phyloP scores from a whole-genome alignment of 2,329 filamentous ascomycete genomes.

The Exophiala lecanii-corni region DNA sequence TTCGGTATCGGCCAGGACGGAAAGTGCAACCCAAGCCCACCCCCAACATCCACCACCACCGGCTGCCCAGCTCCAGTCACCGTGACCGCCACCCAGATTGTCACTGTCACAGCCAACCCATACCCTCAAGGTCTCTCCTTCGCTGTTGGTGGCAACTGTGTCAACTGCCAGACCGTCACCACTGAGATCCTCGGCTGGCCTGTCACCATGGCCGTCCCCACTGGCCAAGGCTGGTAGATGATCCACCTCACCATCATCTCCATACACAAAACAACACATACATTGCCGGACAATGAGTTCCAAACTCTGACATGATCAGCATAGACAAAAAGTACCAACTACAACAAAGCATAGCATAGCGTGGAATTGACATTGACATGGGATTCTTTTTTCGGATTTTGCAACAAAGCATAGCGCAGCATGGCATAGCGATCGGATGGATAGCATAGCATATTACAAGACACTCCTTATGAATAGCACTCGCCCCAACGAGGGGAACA shows the following conservation, averaged over 20 bases:
- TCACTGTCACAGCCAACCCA: slow-evolving; percentile 5
- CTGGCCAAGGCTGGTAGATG: slow-evolving; percentile 5
- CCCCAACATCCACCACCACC: slow-evolving; percentile 1
- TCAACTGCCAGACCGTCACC: slow-evolving; percentile 26
- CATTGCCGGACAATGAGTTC: background rate
- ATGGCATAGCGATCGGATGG: background rate
- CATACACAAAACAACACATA: too few species aligned
- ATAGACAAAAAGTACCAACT: too few species aligned
- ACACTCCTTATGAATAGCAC: background rate
- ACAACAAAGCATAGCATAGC: too few species aligned
- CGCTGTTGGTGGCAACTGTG: slow-evolving; percentile 5
- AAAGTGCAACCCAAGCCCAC: slow-evolving; percentile 14
- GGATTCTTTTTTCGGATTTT: background rate
- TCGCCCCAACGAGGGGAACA: too few species aligned
- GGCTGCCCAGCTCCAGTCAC: slow-evolving; percentile 11
- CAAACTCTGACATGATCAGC: too few species aligned
- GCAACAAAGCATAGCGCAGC: background rate
- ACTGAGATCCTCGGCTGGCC: slow-evolving; percentile 27
- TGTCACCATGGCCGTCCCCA: slow-evolving; percentile 30
- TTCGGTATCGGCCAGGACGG: slow-evolving; percentile 16
- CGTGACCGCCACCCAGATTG: slow-evolving; percentile 8
- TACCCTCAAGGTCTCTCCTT: background rate
- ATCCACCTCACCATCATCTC: slow-evolving; percentile 2
- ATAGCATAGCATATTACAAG: background rate
- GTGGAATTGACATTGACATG: too few species aligned